These are phyloP conservation scores for Fomitopsis schrenkii DNA, from an alignment of 1,284 basidiomycete genomes.

Conservation along the genomic window DNA sequence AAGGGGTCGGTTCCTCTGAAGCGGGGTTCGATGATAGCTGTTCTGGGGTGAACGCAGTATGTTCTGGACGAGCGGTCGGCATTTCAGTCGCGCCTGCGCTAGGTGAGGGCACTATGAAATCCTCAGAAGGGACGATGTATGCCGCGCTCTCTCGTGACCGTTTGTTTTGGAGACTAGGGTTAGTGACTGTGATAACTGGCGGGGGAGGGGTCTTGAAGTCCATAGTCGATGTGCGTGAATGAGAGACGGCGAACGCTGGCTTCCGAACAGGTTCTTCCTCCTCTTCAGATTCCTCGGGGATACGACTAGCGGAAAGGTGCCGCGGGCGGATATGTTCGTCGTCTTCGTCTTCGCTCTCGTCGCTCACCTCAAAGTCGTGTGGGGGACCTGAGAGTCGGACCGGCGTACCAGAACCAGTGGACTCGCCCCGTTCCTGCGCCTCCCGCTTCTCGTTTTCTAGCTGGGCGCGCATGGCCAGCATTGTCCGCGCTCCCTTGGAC, in stretches of 20 bases:
- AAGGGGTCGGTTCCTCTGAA: conserved; percentile 16
- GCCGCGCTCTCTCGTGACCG: conserved; percentile 14
- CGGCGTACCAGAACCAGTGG: conserved; percentile 24
- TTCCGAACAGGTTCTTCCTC: conserved; percentile 32
- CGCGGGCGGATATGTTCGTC: conserved; percentile 25
- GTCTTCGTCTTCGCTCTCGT: conserved; percentile 70
- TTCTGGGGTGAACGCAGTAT: conserved; percentile 34
- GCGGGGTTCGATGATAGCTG: conserved; percentile 15
- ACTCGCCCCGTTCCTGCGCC: conserved; percentile 39
- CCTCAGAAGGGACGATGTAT: conserved; percentile 27
- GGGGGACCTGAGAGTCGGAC: conserved; percentile 50
- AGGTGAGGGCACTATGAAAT: conserved; percentile 31
- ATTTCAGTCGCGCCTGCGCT: conserved; percentile 30
- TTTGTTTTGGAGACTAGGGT: conserved; percentile 9
- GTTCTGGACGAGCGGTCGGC: conserved; percentile 41
- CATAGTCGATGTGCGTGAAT: conserved; percentile 14
- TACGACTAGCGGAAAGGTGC: conserved; percentile 37
- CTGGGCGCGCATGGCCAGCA: conserved; percentile 73
- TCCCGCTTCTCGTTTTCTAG: conserved; percentile 48
- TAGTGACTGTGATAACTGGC: conserved; percentile 7
- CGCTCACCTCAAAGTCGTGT: conserved; percentile 72
- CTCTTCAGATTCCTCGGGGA: conserved; percentile 60
- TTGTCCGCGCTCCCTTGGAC: conserved; percentile 63
- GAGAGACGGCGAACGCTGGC: not conserved
- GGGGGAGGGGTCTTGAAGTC: conserved; percentile 7